Conservation (phyloP, 257 asterid species). For the Petrea volubilis region DNA sequence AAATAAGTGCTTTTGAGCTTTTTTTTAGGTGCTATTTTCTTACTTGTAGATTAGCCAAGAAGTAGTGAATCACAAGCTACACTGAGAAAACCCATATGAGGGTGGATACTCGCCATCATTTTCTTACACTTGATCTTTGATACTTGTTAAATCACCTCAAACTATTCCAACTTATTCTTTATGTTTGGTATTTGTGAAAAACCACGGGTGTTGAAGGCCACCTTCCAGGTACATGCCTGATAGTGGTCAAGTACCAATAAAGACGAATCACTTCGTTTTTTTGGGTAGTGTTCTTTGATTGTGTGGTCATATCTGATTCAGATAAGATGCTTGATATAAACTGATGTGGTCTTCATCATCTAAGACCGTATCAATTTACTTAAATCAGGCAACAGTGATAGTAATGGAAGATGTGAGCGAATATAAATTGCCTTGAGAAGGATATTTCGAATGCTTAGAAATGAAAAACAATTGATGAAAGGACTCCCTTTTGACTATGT, state of each 20-base stretch:
- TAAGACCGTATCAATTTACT: neutral
- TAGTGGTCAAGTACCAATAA: neutral
- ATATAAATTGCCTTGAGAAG: neutral
- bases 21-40: neutral
- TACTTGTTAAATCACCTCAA: neutral
- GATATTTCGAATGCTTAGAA: too few relatives aligned
- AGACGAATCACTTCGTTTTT: neutral
- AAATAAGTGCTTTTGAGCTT: neutral
- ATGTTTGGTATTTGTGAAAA: neutral
- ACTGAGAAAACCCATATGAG: neutral
- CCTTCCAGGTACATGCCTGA: neutral
- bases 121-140: neutral
- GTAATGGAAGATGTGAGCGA: neutral
- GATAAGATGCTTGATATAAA: neutral
- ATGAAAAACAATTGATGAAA: neutral
- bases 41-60: neutral
- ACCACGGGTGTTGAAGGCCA: neutral
- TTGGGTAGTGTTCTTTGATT: neutral
- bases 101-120: neutral
- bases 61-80: neutral
- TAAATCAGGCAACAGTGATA: neutral
- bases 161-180: neutral
- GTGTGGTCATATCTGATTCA: neutral
- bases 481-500: neutral
- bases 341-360: neutral